phyloP scores from a whole-genome alignment of 768 basidiomycete genomes.

The Mycena galericulata region DNA sequence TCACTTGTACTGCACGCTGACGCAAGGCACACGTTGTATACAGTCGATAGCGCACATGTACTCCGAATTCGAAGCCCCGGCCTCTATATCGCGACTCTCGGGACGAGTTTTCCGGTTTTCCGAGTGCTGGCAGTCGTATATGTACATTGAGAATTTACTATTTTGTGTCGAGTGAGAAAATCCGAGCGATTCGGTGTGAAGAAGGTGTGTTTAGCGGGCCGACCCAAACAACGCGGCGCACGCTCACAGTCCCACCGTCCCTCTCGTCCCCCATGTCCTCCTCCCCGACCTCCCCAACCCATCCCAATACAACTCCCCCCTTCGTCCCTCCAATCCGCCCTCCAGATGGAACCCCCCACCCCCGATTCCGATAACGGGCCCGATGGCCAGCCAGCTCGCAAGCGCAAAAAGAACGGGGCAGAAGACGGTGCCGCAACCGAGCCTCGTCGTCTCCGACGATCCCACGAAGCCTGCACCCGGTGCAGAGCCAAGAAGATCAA shows the following conservation, averaged over 20 bases:
- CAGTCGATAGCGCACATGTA: too few species aligned
- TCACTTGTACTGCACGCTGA: too few species aligned
- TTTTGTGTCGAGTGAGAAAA: too few species aligned
- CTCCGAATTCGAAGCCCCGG: too few species aligned
- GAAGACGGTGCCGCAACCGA: slow-evolving; percentile 71
- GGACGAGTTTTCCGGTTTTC: too few species aligned
- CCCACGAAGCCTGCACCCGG: slow-evolving; percentile 92
- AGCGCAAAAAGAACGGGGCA: slow-evolving; percentile 66
- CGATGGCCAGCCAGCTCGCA: slow-evolving; percentile 59
- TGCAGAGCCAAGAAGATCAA: slow-evolving; percentile 98
- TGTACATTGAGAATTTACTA: too few species aligned
- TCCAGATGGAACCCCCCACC: slow-evolving; percentile 62
- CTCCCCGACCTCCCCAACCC: slow-evolving; percentile 49
- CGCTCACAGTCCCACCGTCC: background rate
- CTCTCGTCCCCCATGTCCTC: slow-evolving; percentile 16
- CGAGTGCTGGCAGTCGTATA: too few species aligned
- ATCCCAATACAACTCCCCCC: slow-evolving; percentile 51
- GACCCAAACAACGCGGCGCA: too few species aligned
- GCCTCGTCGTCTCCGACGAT: slow-evolving; percentile 84
- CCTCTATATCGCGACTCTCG: too few species aligned
- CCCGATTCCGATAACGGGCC: slow-evolving; percentile 44
- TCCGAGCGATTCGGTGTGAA: background rate
- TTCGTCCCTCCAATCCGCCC: slow-evolving; percentile 68
- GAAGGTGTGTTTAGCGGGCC: too few species aligned
- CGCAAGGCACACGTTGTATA: too few species aligned